Evolutionary conservation across 306 rosid genomes (phyloP).

Genomic region (Comarum palustre): DNA sequence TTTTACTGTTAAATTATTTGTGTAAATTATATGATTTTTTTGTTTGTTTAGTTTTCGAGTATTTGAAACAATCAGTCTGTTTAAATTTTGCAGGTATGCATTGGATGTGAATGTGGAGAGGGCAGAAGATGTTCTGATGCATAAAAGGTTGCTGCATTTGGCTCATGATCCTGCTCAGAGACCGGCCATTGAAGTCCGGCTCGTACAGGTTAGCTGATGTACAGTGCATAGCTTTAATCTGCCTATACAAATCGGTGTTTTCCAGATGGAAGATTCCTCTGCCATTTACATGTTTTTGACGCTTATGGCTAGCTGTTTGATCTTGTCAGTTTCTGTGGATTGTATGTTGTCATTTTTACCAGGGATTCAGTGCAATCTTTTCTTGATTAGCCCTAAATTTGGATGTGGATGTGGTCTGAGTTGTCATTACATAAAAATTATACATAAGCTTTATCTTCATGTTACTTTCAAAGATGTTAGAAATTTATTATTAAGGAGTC

Average conservation of each 20-base stretch:
- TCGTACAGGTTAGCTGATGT: constrained; percentile 70
- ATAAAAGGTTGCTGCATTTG: constrained; percentile 74
- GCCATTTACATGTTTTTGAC: not conserved
- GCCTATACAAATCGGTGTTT: not conserved
- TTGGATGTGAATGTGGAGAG: constrained; percentile 96
- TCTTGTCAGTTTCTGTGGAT: constrained; percentile 6
- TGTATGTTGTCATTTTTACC: not conserved
- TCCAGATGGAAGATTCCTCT: not conserved
- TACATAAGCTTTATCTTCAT: not conserved
- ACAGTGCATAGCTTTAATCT: not conserved
- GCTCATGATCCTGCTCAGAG: constrained; percentile 83
- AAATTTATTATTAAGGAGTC: not conserved
- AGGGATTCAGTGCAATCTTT: not conserved
- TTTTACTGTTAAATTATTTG: not conserved
- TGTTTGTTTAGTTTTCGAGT: not conserved
- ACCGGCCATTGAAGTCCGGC: constrained; percentile 94
- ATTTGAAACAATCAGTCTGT: not conserved
- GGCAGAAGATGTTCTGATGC: constrained; percentile 94
- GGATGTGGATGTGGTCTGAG: constrained; percentile 7
- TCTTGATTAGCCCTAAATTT: constrained; percentile 4
- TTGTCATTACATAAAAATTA: not conserved
- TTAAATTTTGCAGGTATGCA: constrained; percentile 58
- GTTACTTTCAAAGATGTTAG: constrained; percentile 3
- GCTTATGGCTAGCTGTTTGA: not conserved
- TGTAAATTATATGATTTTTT: too few relatives aligned